Evolutionary conservation across 108 stramenopile genomes (phyloP).

Genomic region (Discostella pseudostelligera): DNA sequence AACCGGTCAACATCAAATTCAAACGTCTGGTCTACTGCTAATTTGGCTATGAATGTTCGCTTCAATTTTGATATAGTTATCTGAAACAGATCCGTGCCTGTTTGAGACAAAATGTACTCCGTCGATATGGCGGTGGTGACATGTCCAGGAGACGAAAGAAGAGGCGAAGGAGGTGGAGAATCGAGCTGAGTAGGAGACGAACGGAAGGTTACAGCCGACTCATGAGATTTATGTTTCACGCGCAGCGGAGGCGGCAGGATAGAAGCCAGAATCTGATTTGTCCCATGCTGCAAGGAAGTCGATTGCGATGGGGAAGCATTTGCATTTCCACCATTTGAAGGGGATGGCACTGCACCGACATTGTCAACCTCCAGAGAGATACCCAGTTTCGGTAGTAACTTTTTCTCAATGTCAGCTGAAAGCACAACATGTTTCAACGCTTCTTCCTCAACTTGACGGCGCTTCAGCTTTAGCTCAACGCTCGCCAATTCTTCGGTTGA

Average conservation of each 20-base stretch:
- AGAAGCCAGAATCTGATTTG: constrained; percentile 12
- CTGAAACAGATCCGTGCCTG: constrained; percentile 29
- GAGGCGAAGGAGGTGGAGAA: constrained; percentile 8
- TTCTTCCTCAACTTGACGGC: constrained; percentile 49
- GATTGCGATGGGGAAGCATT: constrained; percentile 7
- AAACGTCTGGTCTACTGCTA: constrained; percentile 27
- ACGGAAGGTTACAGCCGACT: neutral
- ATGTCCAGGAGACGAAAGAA: constrained; percentile 3
- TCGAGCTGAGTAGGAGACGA: constrained; percentile 2
- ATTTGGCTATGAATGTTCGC: constrained; percentile 40
- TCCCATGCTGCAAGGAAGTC: neutral
- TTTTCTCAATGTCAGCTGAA: constrained; percentile 26
- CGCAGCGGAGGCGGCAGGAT: constrained; percentile 3
- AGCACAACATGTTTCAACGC: constrained; percentile 46
- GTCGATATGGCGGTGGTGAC: neutral
- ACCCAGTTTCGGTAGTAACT: neutral
- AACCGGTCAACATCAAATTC: constrained; percentile 32
- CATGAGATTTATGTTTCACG: neutral
- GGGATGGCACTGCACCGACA: neutral
- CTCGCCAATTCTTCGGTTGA: constrained; percentile 61
- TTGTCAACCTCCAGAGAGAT: neutral
- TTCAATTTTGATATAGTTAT: constrained; percentile 34
- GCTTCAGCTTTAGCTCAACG: constrained; percentile 45
- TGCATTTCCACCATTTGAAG: neutral
- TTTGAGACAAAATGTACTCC: constrained; percentile 29